phyloP scores from a whole-genome alignment of 1,284 basidiomycete genomes.

The Puccinia polysora region DNA sequence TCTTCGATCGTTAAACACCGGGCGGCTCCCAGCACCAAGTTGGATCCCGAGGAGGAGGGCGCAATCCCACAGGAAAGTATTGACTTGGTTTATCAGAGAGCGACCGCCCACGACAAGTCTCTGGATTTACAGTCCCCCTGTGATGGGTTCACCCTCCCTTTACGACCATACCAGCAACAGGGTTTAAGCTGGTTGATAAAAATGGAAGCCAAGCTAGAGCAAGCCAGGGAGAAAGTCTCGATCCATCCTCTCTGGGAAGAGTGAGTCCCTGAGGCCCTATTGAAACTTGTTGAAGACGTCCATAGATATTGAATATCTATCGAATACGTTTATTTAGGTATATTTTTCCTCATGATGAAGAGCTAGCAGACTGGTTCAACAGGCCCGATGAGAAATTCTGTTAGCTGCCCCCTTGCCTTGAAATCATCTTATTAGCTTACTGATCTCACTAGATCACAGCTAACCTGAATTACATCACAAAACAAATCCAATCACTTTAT shows the following conservation, averaged over 20 bases:
- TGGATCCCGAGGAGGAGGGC: constrained; percentile 47
- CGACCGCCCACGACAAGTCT: constrained; percentile 70
- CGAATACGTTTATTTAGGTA: constrained; percentile 13
- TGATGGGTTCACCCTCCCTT: constrained; percentile 68
- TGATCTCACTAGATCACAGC: neutral
- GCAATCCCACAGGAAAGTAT: constrained; percentile 48
- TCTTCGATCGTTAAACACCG: constrained; percentile 37
- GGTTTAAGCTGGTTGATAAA: constrained; percentile 93
- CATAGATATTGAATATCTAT: too few relatives aligned
- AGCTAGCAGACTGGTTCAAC: constrained; percentile 53
- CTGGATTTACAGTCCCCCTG: constrained; percentile 79
- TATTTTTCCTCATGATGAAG: constrained; percentile 32
- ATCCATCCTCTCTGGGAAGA: constrained; percentile 95
- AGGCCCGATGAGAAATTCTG: constrained; percentile 63
- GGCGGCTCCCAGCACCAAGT: constrained; percentile 13
- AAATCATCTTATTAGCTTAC: neutral
- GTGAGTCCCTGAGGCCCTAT: constrained; percentile 57
- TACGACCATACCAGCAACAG: constrained; percentile 87
- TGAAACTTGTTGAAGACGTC: too few relatives aligned
- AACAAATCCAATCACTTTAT: constrained; percentile 25
- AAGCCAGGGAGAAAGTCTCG: constrained; percentile 65
- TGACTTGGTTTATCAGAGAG: constrained; percentile 59
- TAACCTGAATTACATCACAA: neutral
- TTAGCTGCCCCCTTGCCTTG: constrained; percentile 55
- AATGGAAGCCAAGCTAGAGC: constrained; percentile 68